These are phyloP conservation scores for Russula brevipes DNA, from an alignment of 768 basidiomycete genomes.

Conservation along the genomic window DNA sequence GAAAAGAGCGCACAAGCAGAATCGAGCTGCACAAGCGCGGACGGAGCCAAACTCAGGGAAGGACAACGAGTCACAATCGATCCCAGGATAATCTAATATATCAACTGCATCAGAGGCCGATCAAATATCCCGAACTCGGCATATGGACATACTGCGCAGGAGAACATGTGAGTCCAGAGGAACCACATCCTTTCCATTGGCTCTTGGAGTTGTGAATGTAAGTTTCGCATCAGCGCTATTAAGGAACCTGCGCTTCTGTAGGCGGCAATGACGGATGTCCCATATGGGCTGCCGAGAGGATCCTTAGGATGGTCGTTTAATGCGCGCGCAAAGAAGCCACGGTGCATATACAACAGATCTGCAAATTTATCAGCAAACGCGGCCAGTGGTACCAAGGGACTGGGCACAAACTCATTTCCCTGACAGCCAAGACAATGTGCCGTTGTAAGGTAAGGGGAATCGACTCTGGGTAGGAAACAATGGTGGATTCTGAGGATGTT, in stretches of 20 bases:
- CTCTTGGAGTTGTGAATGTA: conserved; percentile 61
- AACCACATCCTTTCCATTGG: conserved; percentile 70
- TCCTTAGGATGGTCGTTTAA: conserved; percentile 57
- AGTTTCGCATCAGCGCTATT: conserved; percentile 56
- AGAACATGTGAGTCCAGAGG: conserved; percentile 67
- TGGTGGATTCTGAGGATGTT: conserved; percentile 29
- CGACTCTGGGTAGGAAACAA: conserved; percentile 42
- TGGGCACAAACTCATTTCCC: conserved; percentile 53
- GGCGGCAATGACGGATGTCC: conserved; percentile 61
- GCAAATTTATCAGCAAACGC: neutral
- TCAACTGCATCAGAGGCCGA: neutral
- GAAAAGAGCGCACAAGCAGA: conserved; percentile 70
- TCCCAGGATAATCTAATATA: conserved; percentile 56
- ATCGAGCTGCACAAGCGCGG: conserved; percentile 66
- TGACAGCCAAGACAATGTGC: conserved; percentile 59
- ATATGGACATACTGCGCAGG: conserved; percentile 51
- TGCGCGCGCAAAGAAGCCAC: conserved; percentile 68
- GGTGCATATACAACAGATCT: conserved; percentile 58
- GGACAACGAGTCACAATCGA: conserved; percentile 75
- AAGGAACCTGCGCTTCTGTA: conserved; percentile 64
- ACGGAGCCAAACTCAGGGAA: conserved; percentile 72
- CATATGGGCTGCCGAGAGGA: conserved; percentile 65
- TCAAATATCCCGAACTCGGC: neutral
- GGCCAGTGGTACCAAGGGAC: neutral
- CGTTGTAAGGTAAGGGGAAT: conserved; percentile 62